phyloP scores from a whole-genome alignment of 345 rosid species.

The Citrus unshiu region DNA sequence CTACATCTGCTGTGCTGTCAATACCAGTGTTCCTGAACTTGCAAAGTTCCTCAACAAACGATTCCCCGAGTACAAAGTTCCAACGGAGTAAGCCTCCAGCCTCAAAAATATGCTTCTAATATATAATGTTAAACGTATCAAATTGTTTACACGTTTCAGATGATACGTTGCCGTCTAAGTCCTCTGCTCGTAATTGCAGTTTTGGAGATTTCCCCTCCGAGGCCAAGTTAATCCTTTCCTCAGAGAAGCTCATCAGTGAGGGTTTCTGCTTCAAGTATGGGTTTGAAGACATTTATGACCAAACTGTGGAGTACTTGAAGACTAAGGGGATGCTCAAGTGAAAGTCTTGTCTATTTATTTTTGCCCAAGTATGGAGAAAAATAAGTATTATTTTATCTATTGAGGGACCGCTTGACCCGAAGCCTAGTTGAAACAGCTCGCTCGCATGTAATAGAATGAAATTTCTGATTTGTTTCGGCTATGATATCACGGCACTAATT shows the following conservation, averaged over 20 bases:
- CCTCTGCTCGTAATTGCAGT: conserved; percentile 30
- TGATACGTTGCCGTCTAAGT: background rate
- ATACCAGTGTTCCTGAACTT: conserved; percentile 63
- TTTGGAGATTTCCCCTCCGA: conserved; percentile 60
- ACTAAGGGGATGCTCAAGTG: conserved; percentile 43
- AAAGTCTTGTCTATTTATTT: background rate
- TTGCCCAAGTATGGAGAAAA: too few relatives aligned
- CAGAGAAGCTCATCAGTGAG: conserved; percentile 61
- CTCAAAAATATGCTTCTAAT: background rate
- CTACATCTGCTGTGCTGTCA: conserved; percentile 61
- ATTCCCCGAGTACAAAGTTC: conserved; percentile 61
- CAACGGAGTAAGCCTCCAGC: conserved; percentile 57
- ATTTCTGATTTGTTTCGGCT: too few relatives aligned
- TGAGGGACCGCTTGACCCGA: too few relatives aligned
- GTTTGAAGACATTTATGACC: conserved; percentile 72
- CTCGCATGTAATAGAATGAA: too few relatives aligned
- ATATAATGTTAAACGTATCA: background rate
- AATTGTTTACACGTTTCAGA: background rate
- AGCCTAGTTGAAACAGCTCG: too few relatives aligned
- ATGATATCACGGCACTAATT: too few relatives aligned
- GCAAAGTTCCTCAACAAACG: conserved; percentile 56
- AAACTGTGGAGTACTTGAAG: conserved; percentile 52
- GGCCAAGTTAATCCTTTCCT: conserved; percentile 60
- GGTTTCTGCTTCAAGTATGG: conserved; percentile 73
- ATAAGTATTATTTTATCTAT: too few relatives aligned